Evolutionary conservation across 768 basidiomycete species (phyloP).

Genomic region (Leccinum uliginosum): DNA sequence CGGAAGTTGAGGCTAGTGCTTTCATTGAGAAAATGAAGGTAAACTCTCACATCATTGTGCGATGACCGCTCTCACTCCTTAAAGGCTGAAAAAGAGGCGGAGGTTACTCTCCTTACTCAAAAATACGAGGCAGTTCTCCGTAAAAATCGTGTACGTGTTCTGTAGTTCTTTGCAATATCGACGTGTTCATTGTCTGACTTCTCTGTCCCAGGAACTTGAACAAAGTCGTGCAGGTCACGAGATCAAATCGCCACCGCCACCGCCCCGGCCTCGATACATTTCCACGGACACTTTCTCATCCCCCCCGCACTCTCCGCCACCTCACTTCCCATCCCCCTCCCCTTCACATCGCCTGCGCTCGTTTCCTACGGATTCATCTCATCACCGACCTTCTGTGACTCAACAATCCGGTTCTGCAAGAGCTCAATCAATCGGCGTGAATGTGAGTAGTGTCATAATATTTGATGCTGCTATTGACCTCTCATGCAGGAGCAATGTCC

Average conservation of each 20-base stretch:
- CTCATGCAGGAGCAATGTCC: background rate
- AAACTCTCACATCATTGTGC: background rate
- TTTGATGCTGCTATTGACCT: background rate
- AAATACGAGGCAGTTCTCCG: background rate
- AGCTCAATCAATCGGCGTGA: too few species aligned
- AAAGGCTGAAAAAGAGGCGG: background rate
- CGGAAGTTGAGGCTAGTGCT: background rate
- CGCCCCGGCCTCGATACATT: background rate
- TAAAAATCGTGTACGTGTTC: background rate
- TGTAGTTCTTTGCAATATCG: background rate
- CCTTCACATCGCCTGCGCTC: too few species aligned
- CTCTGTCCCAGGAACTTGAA: background rate
- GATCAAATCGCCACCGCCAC: background rate
- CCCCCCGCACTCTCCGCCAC: background rate
- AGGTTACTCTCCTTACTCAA: background rate
- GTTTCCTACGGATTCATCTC: too few species aligned
- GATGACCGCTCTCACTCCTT: background rate
- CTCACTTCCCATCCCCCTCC: too few species aligned
- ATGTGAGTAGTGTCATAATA: background rate
- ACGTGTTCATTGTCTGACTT: background rate
- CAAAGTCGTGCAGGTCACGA: background rate
- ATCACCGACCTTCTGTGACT: too few species aligned
- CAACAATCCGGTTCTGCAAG: too few species aligned
- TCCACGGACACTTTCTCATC: too few species aligned
- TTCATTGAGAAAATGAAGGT: background rate